Conservation (phyloP, 2,329 filamentous ascomycete species). For the Cytospora piceae region DNA sequence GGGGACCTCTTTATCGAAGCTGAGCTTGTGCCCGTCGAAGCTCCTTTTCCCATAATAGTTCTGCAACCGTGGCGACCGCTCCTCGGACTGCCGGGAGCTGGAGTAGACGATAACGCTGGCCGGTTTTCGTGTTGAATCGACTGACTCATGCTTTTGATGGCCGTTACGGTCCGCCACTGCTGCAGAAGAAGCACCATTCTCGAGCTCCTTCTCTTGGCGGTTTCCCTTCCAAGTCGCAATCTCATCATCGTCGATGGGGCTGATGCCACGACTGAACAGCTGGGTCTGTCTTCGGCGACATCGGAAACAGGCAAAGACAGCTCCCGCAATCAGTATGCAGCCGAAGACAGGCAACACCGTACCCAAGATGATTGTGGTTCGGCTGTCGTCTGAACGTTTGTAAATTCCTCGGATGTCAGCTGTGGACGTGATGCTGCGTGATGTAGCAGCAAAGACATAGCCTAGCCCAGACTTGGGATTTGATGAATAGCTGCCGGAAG, state of each 20-base stretch:
- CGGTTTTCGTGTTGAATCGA: slow-evolving; percentile 47
- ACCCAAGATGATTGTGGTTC: slow-evolving; percentile 55
- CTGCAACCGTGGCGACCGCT: slow-evolving; percentile 36
- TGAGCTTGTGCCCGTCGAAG: slow-evolving; percentile 45
- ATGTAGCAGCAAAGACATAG: slow-evolving; percentile 6
- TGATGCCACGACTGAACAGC: slow-evolving; percentile 58
- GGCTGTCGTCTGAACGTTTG: slow-evolving; percentile 33
- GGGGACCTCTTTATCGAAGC: slow-evolving; percentile 49
- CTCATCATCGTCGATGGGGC: slow-evolving; percentile 67
- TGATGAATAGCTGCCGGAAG: slow-evolving; percentile 4
- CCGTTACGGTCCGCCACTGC: slow-evolving; percentile 38
- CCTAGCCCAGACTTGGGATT: slow-evolving; percentile 1
- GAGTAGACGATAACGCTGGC: slow-evolving; percentile 60
- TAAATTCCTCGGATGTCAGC: slow-evolving; percentile 2
- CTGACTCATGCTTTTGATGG: slow-evolving; percentile 44
- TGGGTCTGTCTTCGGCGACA: slow-evolving; percentile 44
- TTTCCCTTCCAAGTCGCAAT: slow-evolving; percentile 65
- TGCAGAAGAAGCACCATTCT: slow-evolving; percentile 63
- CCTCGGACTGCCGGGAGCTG: slow-evolving; percentile 38
- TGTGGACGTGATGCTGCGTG: slow-evolving; percentile 3
- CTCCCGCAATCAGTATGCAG: slow-evolving; percentile 43
- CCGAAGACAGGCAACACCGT: slow-evolving; percentile 53
- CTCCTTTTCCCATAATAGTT: slow-evolving; percentile 34
- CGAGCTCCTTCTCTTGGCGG: slow-evolving; percentile 45
- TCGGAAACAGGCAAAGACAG: slow-evolving; percentile 45